phyloP scores from a whole-genome alignment of 2,329 filamentous ascomycete species.

The Tympanopsis confertula region DNA sequence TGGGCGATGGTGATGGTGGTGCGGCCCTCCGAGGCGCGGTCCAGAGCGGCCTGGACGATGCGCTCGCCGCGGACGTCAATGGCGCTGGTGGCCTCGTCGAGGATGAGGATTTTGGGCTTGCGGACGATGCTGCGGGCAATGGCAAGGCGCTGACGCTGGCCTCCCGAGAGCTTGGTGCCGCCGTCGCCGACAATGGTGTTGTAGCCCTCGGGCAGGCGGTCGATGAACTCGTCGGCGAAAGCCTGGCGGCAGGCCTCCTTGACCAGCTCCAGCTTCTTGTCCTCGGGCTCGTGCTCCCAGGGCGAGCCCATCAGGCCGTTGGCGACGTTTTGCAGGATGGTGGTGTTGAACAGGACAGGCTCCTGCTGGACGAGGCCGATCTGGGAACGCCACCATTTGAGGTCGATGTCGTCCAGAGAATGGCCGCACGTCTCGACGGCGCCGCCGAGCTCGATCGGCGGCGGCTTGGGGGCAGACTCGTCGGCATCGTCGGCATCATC shows the following conservation, averaged over 20 bases:
- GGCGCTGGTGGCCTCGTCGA: constrained; percentile 69
- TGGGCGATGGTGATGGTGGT: constrained; percentile 69
- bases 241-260: constrained; percentile 53
- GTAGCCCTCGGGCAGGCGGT: constrained; percentile 56
- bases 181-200: constrained; percentile 65
- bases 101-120: constrained; percentile 57
- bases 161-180: constrained; percentile 70
- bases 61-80: constrained; percentile 40
- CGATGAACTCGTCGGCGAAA: constrained; percentile 60
- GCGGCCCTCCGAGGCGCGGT: constrained; percentile 46
- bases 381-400: constrained; percentile 30
- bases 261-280: constrained; percentile 32
- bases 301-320: constrained; percentile 26
- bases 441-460: not conserved
- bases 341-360: constrained; percentile 40
- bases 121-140: constrained; percentile 67
- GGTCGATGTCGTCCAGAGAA: constrained; percentile 8
- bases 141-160: constrained; percentile 72
- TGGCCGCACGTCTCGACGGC: constrained; percentile 3
- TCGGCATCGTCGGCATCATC: not conserved
- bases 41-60: constrained; percentile 54
- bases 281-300: constrained; percentile 22
- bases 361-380: constrained; percentile 43
- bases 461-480: not conserved
- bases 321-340: constrained; percentile 35